A percentile compares a stretch with the other conserved stretches of the same genome.
These are phyloP conservation scores for Fusarium anthophilum DNA, from an alignment of 2,329 filamentous ascomycete genomes.

Conservation along the genomic window DNA sequence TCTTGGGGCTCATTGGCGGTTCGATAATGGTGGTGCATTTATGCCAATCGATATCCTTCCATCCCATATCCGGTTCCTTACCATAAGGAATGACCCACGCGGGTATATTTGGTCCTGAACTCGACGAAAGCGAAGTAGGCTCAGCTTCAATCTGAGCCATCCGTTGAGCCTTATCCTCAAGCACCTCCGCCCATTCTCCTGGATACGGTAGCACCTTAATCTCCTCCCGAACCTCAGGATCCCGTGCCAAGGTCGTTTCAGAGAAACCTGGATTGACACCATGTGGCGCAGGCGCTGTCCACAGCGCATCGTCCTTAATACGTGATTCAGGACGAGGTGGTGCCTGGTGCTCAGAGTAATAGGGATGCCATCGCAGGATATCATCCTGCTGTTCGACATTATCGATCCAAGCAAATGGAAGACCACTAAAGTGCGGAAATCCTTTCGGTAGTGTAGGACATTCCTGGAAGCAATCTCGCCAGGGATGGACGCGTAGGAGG, in stretches of 20 bases:
- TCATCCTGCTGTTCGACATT: neutral
- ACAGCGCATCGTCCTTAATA: neutral
- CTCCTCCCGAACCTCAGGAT: neutral
- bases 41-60: neutral
- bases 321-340: no score
- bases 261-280: no score
- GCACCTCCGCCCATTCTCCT: neutral
- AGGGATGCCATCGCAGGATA: constrained; percentile 3
- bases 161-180: neutral
- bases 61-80: neutral
- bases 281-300: neutral
- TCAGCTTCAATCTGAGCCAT: neutral
- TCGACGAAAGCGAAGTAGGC: neutral
- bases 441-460: neutral
- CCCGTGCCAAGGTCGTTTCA: no score
- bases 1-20: neutral
- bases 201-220: neutral
- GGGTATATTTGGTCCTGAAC: neutral
- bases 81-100: neutral
- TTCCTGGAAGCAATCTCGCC: neutral
- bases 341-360: neutral
- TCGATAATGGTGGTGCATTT: neutral
- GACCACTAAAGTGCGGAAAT: neutral
- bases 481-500: neutral
- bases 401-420: neutral